Base-by-base conservation (phyloP, 2,329 filamentous ascomycete species). In the Penicillium sp. region DNA sequence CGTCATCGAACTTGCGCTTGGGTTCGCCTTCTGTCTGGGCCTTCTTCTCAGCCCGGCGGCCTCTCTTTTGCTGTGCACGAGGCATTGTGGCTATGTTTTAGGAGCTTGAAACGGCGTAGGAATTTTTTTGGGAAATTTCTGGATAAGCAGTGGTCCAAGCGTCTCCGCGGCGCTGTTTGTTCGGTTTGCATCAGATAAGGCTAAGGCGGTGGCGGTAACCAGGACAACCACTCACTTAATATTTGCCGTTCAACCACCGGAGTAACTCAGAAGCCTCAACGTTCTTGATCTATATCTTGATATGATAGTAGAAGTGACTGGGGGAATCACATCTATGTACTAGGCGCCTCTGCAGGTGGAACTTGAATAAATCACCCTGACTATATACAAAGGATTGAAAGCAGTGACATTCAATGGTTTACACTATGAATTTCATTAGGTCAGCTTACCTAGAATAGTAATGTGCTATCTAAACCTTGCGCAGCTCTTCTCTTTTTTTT, bases 41-140 rank as follows among this genome's bases (percentile, higher is more conserved):
- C 46, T 77, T 77, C 18, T 74, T 68, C 41, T 76, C 73, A 33
- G 75, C 75, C 23, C 76, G 69, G 35, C 77, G 73, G 49, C 77
- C 77, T 69, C 77, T 71, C 56, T 78, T 79, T 54, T 79, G 74
- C 61, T 77, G 73, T 60, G 77, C 76, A 43, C 76, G 75, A 59
- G 77, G 77, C 77, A 79, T 79, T 50, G 23, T 63, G 56, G 51
- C 26, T 23, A 37, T 43, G 22, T 59, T 46, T 51, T 53, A 56
- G 49, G 52, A 33, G 44, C 37, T 41, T 35, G 26, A 51, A 50
- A 57, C 48, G 20, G 44, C 47, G 57, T 56, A 59, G 62, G 63
- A 61, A 60, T 54, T 68, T 69, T 68, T 67, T 67, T 61, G 61
- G 63, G 60, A 63, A 54, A 68, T 69, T 68, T 65, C 66, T 60